phyloP scores from a whole-genome alignment of 2,329 filamentous ascomycete species.

The Leptosphaerulina australis region DNA sequence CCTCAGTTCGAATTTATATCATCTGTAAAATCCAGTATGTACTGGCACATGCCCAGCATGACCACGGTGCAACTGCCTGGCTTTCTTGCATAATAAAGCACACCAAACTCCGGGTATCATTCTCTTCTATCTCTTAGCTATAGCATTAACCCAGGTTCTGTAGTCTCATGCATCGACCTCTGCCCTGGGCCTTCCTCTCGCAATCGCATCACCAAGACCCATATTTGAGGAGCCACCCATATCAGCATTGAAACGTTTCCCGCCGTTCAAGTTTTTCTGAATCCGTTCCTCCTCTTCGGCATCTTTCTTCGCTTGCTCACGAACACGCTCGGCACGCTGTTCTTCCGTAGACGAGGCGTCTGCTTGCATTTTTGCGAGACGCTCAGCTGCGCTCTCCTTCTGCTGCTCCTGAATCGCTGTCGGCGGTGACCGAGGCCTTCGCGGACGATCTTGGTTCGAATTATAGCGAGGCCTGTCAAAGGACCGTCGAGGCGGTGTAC shows the following conservation, averaged over 20 bases:
- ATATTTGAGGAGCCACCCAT: constrained; percentile 23
- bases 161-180: constrained; percentile 16
- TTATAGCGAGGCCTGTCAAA: constrained; percentile 21
- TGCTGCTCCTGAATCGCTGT: constrained; percentile 12
- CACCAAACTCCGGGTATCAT: no score
- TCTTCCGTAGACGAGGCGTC: constrained; percentile 42
- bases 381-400: constrained; percentile 34
- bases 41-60: no score
- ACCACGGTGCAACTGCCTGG: no score
- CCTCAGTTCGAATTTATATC: no score
- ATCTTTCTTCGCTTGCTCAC: constrained; percentile 39
- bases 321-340: constrained; percentile 43
- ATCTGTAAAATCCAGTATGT: no score
- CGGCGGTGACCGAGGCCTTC: constrained; percentile 12
- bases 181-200: constrained; percentile 24
- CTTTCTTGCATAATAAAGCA: no score
- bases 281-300: constrained; percentile 38
- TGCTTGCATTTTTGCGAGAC: constrained; percentile 44
- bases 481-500: constrained; percentile 21
- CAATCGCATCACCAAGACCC: constrained; percentile 30
- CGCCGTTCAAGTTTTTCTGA: constrained; percentile 24
- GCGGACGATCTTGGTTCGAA: constrained; percentile 16
- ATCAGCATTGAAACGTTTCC: constrained; percentile 26
- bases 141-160: background rate
- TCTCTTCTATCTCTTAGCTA: background rate